Conservation (phyloP, 306 rosid genomes). For the Casuarina glauca region DNA sequence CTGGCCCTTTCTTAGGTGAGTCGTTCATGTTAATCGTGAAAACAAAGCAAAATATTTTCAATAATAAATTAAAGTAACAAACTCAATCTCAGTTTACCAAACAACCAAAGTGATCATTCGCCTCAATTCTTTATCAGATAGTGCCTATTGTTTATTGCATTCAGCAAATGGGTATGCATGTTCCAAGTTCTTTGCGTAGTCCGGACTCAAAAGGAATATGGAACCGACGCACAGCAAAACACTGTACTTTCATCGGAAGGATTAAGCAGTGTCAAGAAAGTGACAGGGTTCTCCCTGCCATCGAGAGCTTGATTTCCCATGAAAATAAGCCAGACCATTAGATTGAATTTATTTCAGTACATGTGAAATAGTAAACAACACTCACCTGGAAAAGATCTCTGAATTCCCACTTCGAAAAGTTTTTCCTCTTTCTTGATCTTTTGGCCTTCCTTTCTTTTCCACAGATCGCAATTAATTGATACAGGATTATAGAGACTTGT, state of each 20-base stretch:
- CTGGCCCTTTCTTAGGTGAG: background rate
- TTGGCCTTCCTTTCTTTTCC: background rate
- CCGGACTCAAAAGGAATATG: background rate
- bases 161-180: background rate
- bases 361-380: slow-evolving; percentile 27
- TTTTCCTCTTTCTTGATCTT: background rate
- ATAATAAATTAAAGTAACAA: background rate
- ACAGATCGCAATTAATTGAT: background rate
- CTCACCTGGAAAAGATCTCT: background rate
- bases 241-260: background rate
- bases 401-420: background rate
- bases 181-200: background rate
- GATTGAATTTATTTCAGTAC: slow-evolving; percentile 16
- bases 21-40: background rate
- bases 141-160: background rate
- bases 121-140: background rate
- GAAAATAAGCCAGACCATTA: slow-evolving; percentile 33
- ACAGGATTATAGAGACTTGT: background rate
- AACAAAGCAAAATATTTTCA: background rate
- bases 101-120: background rate
- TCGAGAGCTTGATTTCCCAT: slow-evolving; percentile 22
- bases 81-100: slow-evolving; percentile 6
- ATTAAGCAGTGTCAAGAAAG: background rate
- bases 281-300: background rate
- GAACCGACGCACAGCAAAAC: background rate